phyloP scores from a whole-genome alignment of 805 yeast genomes.

The Candida pseudoglaebosa region DNA sequence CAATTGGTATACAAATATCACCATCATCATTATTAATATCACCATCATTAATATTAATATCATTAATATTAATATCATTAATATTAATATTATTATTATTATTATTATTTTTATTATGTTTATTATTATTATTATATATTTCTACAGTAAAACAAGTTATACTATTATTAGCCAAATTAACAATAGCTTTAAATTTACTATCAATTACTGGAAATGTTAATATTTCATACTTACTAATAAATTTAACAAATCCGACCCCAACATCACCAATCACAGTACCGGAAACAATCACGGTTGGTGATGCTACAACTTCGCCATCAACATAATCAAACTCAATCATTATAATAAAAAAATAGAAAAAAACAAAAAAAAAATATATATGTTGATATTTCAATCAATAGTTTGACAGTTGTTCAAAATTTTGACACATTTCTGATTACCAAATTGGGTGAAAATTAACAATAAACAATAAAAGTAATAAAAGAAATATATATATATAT shows the following conservation, averaged over 20 bases:
- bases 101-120: no score
- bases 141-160: constrained; percentile 56
- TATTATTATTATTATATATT: no score
- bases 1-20: no score
- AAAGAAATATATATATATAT: no score
- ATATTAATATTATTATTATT: no score
- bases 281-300: constrained; percentile 30
- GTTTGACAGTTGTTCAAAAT: not conserved
- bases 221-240: constrained; percentile 10
- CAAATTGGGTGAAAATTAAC: not conserved
- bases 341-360: no score
- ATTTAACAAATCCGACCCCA: no score
- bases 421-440: not conserved
- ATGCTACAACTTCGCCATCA: constrained; percentile 35
- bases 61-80: no score
- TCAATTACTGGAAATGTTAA: constrained; percentile 56
- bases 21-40: constrained; percentile 14
- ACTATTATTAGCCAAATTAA: constrained; percentile 61
- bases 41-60: constrained; percentile 40
- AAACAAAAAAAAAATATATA: not conserved
- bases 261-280: not conserved
- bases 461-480: no score
- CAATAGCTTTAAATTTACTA: constrained; percentile 71
- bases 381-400: not conserved
- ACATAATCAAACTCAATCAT: constrained; percentile 24